Evolutionary conservation across 805 yeast genomes (phyloP).

Genomic region (Suhomyces emberorum): DNA sequence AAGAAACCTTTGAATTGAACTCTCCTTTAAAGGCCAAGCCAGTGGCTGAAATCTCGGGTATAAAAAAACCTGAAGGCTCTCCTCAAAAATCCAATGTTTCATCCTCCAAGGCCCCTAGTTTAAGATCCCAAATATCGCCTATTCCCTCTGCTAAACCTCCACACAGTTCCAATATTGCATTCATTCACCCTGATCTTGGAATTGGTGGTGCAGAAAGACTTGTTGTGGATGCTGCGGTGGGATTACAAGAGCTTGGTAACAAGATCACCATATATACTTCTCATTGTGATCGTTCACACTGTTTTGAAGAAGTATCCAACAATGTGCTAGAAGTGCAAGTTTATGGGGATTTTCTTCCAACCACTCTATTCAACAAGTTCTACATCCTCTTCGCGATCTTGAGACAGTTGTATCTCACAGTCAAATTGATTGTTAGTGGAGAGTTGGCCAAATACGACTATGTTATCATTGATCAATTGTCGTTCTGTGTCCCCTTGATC

Average conservation of each 20-base stretch:
- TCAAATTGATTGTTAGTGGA: constrained; percentile 45
- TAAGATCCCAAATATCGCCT: background rate
- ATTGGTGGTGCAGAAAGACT: constrained; percentile 97
- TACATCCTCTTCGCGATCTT: constrained; percentile 79
- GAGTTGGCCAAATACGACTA: constrained; percentile 57
- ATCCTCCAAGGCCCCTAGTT: background rate
- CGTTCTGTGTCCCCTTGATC: constrained; percentile 77
- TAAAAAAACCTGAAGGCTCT: background rate
- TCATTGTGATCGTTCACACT: constrained; percentile 81
- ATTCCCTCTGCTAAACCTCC: background rate
- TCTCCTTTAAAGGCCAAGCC: background rate
- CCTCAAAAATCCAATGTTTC: background rate
- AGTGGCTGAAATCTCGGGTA: background rate
- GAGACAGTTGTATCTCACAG: constrained; percentile 70
- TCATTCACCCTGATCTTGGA: constrained; percentile 93
- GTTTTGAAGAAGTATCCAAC: constrained; percentile 82
- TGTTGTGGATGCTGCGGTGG: constrained; percentile 94
- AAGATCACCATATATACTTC: constrained; percentile 75
- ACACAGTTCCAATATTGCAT: constrained; percentile 55
- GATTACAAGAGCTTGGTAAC: constrained; percentile 61
- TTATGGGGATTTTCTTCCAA: constrained; percentile 82
- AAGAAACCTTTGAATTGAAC: background rate
- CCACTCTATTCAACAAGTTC: constrained; percentile 60
- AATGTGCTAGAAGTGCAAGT: constrained; percentile 62
- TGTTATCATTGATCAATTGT: constrained; percentile 82